Evolutionary conservation across 2,329 filamentous ascomycete genomes (phyloP).

Genomic region (Phialocephala sp.): DNA sequence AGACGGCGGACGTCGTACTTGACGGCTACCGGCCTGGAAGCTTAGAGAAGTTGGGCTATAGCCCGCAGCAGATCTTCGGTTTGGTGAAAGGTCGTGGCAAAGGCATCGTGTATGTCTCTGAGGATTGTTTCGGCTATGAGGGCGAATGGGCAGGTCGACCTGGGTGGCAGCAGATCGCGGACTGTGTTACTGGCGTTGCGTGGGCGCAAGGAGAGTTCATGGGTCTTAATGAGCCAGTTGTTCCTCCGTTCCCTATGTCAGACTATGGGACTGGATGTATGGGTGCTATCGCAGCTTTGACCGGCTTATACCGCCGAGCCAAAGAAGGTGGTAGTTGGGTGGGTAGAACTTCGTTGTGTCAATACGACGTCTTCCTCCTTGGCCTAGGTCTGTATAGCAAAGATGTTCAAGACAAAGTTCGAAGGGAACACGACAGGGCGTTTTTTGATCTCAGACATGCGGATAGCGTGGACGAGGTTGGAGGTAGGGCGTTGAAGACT

Average conservation of each 20-base stretch:
- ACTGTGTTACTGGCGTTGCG: constrained; percentile 46
- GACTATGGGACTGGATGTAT: constrained; percentile 76
- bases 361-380: constrained; percentile 72
- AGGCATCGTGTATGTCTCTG: constrained; percentile 71
- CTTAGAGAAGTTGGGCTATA: constrained; percentile 67
- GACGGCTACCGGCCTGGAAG: constrained; percentile 74
- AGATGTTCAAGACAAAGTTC: constrained; percentile 52
- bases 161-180: constrained; percentile 76
- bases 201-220: constrained; percentile 62
- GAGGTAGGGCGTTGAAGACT: constrained; percentile 37
- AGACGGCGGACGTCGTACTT: constrained; percentile 68
- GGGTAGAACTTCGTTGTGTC: constrained; percentile 66
- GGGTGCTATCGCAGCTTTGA: constrained; percentile 70
- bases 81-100: constrained; percentile 60
- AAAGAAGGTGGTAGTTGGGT: constrained; percentile 69
- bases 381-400: constrained; percentile 62
- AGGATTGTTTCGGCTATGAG: constrained; percentile 73
- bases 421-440: constrained; percentile 31
- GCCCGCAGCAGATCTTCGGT: constrained; percentile 57
- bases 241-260: constrained; percentile 68
- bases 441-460: constrained; percentile 41
- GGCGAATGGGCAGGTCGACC: constrained; percentile 67
- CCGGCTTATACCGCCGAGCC: constrained; percentile 66
- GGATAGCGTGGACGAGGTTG: constrained; percentile 43
- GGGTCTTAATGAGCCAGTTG: constrained; percentile 65